These are phyloP conservation scores for Podila verticillata DNA, from an alignment of 192 early-diverging fungal genomes.

Conservation along the genomic window DNA sequence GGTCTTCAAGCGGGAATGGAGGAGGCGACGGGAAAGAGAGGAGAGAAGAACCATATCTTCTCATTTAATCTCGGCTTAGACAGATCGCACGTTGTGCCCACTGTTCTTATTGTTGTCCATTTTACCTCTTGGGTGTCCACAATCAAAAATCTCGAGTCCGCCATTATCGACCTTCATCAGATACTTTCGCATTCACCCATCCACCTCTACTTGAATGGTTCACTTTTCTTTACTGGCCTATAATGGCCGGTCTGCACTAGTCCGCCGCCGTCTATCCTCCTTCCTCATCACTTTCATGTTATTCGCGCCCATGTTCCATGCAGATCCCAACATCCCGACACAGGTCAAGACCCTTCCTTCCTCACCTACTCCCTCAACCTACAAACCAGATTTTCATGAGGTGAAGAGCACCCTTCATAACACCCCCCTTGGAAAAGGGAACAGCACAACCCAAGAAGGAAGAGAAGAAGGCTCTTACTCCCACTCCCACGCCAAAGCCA, in stretches of 20 bases:
- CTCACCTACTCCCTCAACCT: not conserved
- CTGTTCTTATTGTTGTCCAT: not conserved
- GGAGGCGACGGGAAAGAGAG: not conserved
- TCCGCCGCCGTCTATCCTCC: not conserved
- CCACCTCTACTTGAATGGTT: not conserved
- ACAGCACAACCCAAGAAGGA: not conserved
- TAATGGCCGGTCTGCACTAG: not conserved
- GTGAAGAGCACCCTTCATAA: not conserved
- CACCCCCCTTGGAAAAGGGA: not conserved
- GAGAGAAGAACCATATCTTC: not conserved
- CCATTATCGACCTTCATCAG: not conserved
- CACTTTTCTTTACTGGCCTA: not conserved
- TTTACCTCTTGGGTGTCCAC: not conserved
- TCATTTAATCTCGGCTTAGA: too few species aligned
- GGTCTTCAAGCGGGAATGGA: not conserved
- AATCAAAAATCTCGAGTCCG: not conserved
- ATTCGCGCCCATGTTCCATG: conserved; percentile 7
- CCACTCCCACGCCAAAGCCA: not conserved
- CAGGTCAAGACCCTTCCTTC: not conserved
- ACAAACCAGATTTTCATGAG: conserved; percentile 6
- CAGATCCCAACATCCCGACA: not conserved
- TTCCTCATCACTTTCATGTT: not conserved
- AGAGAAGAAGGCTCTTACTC: not conserved
- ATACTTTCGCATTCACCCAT: too few species aligned
- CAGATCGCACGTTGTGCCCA: not conserved